Conservation (phyloP, 2,329 filamentous ascomycete species). For the Penicillium sp. region DNA sequence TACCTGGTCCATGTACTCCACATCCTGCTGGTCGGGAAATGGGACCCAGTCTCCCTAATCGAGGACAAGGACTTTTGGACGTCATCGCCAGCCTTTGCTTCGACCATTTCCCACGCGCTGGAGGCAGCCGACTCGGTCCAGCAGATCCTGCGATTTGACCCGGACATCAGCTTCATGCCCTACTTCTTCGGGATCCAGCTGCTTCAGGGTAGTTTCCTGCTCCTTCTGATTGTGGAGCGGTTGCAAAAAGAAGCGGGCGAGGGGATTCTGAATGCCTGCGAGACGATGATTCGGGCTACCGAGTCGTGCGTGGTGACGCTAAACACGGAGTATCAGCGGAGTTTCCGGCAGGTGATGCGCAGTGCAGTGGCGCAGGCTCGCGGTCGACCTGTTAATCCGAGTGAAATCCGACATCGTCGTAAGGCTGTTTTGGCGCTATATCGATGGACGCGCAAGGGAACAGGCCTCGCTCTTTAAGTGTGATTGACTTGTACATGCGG, state of each 20-base stretch:
- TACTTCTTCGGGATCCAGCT: slow-evolving; percentile 97
- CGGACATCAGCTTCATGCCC: slow-evolving; percentile 92
- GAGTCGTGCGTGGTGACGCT: slow-evolving; percentile 91
- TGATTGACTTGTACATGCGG: neutral
- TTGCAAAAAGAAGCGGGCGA: slow-evolving; percentile 83
- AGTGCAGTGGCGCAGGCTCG: slow-evolving; percentile 85
- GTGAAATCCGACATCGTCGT: slow-evolving; percentile 81
- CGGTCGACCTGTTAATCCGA: slow-evolving; percentile 80
- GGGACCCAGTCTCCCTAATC: slow-evolving; percentile 91
- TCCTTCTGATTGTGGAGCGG: slow-evolving; percentile 88
- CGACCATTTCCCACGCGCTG: slow-evolving; percentile 84
- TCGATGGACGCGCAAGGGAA: slow-evolving; percentile 89
- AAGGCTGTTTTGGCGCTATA: slow-evolving; percentile 85
- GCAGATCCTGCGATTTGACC: slow-evolving; percentile 86
- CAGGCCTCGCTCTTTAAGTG: slow-evolving; percentile 67
- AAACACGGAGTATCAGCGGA: slow-evolving; percentile 93
- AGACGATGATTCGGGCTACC: slow-evolving; percentile 88
- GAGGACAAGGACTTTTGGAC: slow-evolving; percentile 96
- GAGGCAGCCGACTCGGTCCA: slow-evolving; percentile 85
- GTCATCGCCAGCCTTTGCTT: slow-evolving; percentile 84
- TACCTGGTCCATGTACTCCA: slow-evolving; percentile 93
- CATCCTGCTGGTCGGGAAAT: slow-evolving; percentile 89
- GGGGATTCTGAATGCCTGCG: slow-evolving; percentile 84
- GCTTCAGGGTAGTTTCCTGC: slow-evolving; percentile 83
- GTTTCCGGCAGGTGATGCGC: slow-evolving; percentile 94